A percentile compares a stretch with the other conserved stretches of the same genome.
Evolutionary conservation across 495 filamentous ascomycete genomes (phyloP).

Genomic region (Lichina pygmaea): DNA sequence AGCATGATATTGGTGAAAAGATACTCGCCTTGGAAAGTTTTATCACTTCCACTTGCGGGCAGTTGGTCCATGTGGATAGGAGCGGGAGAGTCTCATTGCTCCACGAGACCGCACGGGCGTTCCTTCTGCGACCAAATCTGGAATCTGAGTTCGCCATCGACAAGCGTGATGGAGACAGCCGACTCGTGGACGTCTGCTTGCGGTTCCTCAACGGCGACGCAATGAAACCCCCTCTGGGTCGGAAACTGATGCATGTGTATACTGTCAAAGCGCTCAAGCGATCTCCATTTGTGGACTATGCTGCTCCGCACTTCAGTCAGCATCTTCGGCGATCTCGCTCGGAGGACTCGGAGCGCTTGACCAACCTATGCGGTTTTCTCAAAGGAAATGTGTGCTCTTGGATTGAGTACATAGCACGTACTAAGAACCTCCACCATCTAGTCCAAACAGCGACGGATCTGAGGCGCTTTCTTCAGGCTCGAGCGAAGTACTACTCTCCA

Average conservation of each 20-base stretch:
- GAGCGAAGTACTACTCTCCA: conserved; percentile 6
- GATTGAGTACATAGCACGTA: conserved; percentile 13
- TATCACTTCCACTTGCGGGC: conserved; percentile 13
- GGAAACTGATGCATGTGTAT: not conserved
- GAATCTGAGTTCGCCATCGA: conserved; percentile 11
- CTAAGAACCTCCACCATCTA: conserved; percentile 7
- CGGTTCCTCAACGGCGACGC: not conserved
- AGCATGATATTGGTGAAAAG: conserved; percentile 9
- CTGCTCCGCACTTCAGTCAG: not conserved
- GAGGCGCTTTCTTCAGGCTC: conserved; percentile 7
- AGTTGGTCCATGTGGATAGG: conserved; percentile 12
- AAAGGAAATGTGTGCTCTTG: conserved; percentile 12
- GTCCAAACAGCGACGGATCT: conserved; percentile 11
- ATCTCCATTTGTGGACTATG: not conserved
- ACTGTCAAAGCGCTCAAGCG: not conserved
- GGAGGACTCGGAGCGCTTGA: conserved; percentile 1
- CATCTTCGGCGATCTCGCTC: not conserved
- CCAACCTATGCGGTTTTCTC: conserved; percentile 9
- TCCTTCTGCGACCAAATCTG: conserved; percentile 6
- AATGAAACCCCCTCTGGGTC: not conserved
- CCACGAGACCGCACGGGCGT: conserved; percentile 14
- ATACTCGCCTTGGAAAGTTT: conserved; percentile 8
- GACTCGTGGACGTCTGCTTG: conserved; percentile 10
- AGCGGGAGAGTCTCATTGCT: conserved; percentile 8
- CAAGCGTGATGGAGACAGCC: conserved; percentile 6